Evolutionary conservation across 2,329 filamentous ascomycete genomes (phyloP).

Genomic region (Diaporthe sp.): DNA sequence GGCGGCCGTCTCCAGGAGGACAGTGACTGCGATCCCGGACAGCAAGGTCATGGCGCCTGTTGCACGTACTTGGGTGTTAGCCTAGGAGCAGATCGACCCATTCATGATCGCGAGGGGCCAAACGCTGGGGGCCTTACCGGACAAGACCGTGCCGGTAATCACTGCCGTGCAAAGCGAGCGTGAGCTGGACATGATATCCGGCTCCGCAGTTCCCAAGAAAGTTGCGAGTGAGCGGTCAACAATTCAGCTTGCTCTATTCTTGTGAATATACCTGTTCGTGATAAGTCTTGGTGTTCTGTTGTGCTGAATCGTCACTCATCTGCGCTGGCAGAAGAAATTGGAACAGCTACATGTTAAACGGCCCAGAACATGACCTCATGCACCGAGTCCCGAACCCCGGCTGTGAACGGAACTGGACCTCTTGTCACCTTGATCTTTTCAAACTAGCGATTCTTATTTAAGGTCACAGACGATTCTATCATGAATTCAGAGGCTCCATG

Average conservation of each 20-base stretch:
- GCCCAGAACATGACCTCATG: background rate
- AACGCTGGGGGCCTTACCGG: no score
- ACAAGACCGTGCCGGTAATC: background rate
- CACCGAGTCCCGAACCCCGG: background rate
- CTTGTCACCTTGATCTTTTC: no score
- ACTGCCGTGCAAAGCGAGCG: background rate
- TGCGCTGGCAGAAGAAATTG: background rate
- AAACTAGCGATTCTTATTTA: no score
- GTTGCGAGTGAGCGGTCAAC: no score
- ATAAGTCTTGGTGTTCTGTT: background rate
- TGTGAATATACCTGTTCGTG: background rate
- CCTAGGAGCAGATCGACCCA: no score
- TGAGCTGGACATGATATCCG: background rate
- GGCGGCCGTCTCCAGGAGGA: slow-evolving; percentile 49
- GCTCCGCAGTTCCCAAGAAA: no score
- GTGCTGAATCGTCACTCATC: background rate
- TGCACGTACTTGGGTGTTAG: background rate
- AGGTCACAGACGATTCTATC: no score
- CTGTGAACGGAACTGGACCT: background rate
- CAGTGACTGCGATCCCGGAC: slow-evolving; percentile 49
- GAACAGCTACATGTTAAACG: background rate
- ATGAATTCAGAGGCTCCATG: no score
- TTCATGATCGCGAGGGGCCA: no score
- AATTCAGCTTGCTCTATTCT: no score
- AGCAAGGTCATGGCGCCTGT: slow-evolving; percentile 40